Evolutionary conservation across 345 rosid species (phyloP).

Genomic region (Euphorbia tirucalli): DNA sequence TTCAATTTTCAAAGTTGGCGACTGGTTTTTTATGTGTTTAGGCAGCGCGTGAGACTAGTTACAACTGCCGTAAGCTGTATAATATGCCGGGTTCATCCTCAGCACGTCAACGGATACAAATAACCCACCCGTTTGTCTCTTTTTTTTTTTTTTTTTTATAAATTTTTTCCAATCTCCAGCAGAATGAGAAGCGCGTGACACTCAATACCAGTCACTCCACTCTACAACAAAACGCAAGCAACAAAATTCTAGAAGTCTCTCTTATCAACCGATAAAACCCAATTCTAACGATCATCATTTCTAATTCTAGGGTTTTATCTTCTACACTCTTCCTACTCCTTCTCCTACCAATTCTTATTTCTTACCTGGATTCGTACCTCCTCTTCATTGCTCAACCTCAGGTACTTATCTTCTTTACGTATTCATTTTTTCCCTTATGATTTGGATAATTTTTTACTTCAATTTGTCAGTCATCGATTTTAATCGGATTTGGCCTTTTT

Average conservation of each 20-base stretch:
- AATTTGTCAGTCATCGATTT: background rate
- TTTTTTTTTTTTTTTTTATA: no score
- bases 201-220: background rate
- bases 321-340: background rate
- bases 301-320: conserved; percentile 12
- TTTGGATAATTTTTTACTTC: background rate
- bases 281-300: no score
- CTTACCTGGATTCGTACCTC: background rate
- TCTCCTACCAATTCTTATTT: background rate
- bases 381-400: background rate
- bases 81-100: no score
- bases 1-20: no score
- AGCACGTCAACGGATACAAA: background rate
- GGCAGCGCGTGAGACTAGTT: no score
- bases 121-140: no score
- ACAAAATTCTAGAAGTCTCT: conserved; percentile 12
- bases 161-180: no score
- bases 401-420: background rate
- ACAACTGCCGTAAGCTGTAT: no score
- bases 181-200: background rate
- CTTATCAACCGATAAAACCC: conserved; percentile 9
- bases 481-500: background rate
- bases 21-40: no score
- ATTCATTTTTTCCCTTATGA: background rate
- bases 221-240: background rate